phyloP scores from a whole-genome alignment of 2,329 filamentous ascomycete genomes.

The Phialophora verrucosa region DNA sequence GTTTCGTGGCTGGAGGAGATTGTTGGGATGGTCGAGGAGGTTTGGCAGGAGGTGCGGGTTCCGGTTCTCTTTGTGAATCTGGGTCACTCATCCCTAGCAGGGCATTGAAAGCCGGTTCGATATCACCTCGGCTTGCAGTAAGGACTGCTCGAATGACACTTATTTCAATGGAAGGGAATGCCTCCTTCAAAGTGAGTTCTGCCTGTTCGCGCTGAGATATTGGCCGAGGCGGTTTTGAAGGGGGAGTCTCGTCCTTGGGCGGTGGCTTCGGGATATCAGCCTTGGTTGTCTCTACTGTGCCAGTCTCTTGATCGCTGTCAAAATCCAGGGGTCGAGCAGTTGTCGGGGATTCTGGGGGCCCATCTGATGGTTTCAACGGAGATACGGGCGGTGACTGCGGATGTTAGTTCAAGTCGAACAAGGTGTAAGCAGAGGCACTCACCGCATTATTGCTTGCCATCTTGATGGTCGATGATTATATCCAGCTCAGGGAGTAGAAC shows the following conservation, averaged over 20 bases:
- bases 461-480: not conserved
- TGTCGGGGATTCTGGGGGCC: slow-evolving; percentile 58
- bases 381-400: slow-evolving; percentile 37
- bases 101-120: slow-evolving; percentile 95
- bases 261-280: slow-evolving; percentile 40
- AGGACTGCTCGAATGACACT: slow-evolving; percentile 86
- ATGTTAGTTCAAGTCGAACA: slow-evolving; percentile 10
- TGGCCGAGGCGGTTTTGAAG: slow-evolving; percentile 85
- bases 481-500: not conserved
- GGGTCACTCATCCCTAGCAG: slow-evolving; percentile 83
- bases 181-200: slow-evolving; percentile 86
- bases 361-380: slow-evolving; percentile 38
- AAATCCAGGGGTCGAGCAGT: slow-evolving; percentile 64
- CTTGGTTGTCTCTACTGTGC: slow-evolving; percentile 42
- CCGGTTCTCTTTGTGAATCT: slow-evolving; percentile 67
- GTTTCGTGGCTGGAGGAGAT: slow-evolving; percentile 59
- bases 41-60: slow-evolving; percentile 70
- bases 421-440: slow-evolving; percentile 8
- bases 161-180: slow-evolving; percentile 83
- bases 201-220: slow-evolving; percentile 82
- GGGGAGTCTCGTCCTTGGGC: slow-evolving; percentile 52
- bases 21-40: slow-evolving; percentile 72
- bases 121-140: slow-evolving; percentile 79
- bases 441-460: slow-evolving; percentile 30
- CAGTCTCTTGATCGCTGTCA: slow-evolving; percentile 60